Conservation (phyloP, 2,329 filamentous ascomycete genomes). For the Acephala macrosclerotiorum region DNA sequence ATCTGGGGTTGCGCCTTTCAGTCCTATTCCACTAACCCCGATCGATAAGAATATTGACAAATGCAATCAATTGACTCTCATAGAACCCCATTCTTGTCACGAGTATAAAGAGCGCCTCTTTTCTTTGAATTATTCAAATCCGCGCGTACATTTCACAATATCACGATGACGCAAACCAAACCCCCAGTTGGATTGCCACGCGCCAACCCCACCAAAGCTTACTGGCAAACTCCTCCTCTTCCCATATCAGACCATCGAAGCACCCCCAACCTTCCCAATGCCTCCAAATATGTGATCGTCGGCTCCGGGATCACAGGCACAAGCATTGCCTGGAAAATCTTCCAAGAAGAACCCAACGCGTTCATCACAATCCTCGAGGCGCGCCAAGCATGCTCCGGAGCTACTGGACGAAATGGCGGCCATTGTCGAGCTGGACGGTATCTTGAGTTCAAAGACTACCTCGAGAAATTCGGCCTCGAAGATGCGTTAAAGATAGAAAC, state of each 20-base stretch:
- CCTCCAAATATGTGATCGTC: conserved; percentile 30
- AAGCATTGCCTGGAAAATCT: conserved; percentile 36
- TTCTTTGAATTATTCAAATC: not conserved
- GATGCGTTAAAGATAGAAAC: conserved; percentile 45
- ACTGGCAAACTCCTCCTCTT: conserved; percentile 44
- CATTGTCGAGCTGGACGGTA: conserved; percentile 10
- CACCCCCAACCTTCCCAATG: conserved; percentile 32
- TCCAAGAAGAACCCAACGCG: conserved; percentile 35
- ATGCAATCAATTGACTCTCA: not conserved
- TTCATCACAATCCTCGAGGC: conserved; percentile 1
- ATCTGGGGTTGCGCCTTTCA: not conserved
- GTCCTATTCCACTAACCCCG: not conserved
- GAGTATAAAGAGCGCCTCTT: not conserved
- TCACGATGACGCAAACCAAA: conserved; percentile 12
- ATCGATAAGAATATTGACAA: not conserved
- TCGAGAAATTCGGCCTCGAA: conserved; percentile 19
- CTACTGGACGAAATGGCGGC: conserved; percentile 3
- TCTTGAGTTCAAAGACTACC: conserved; percentile 19
- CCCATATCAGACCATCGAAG: conserved; percentile 42
- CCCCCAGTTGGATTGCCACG: conserved; percentile 37
- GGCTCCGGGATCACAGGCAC: conserved; percentile 34
- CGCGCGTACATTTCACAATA: no score
- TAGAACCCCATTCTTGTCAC: not conserved
- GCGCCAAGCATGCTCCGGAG: not conserved
- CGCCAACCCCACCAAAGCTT: conserved; percentile 41